Evolutionary conservation across 2,329 filamentous ascomycete genomes (phyloP), one percentile per base, ranked within the genome.

Genomic region (Sclerotinia nivalis): DNA sequence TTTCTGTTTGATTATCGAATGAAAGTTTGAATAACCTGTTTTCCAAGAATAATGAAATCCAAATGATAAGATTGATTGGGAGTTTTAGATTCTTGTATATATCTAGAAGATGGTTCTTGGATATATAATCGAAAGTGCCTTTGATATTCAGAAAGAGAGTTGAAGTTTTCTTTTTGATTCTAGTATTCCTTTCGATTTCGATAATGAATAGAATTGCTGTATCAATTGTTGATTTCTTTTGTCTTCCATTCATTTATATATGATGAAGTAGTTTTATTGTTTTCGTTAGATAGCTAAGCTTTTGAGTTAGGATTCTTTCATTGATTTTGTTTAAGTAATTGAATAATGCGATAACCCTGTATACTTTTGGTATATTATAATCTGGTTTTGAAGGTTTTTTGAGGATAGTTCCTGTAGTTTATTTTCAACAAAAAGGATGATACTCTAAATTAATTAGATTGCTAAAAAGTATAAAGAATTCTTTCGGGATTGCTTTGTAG

Each of bases 41-140:
- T n/a, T n/a, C n/a, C n/a, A n/a, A n/a, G n/a, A n/a, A n/a, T n/a
- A n/a, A n/a, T n/a, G n/a, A n/a, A n/a, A n/a, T 1, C 22, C 2
- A 31, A 56, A 34, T 56, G 18, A 56, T 15, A 56, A 18, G n/a
- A 56, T 31, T 56, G 31, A n/a, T 9, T 56, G n/a, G n/a, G n/a
- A n/a, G n/a, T n/a, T n/a, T n/a, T n/a, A n/a, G n/a, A n/a, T 18
- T 56, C 13, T 56, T 31, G 20, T 56, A 56, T 56, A 56, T 56
- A 56, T 56, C 12, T 31, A 4, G 18, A 56, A 56, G 13, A 28
- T 15, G 7, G 31, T n/a, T n/a, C n/a, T 56, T 56, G 7, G 18
- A 56, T 7, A 56, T n/a, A n/a, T n/a, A 34, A 56, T 56, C 31
- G 18, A 4, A 56, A 4, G n/a, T 31, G 4, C 31, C 31, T 34